Base-by-base conservation (phyloP, 2,329 filamentous ascomycete genomes). In the Trichoderma sp. region DNA sequence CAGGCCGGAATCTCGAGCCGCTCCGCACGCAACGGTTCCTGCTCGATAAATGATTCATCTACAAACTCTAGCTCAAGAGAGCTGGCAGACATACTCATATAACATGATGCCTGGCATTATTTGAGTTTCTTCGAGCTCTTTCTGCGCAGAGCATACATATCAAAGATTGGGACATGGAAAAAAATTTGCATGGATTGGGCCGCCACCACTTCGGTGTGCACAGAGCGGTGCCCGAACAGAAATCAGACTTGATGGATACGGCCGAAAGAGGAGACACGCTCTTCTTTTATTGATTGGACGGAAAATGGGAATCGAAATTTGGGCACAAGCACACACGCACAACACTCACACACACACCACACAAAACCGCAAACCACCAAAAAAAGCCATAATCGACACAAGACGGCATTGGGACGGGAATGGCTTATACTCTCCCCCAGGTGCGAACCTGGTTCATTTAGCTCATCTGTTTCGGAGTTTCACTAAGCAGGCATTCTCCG, bases 1-100 rank as follows among this genome's bases (percentile, higher is more conserved):
- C 67, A 78, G 78, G 15, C 81, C 78, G n/a, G 74, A 77, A 28
- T 73, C 80, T 57, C 76, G 76, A 73, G 74, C 78, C 60, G 73
- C 74, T n/a, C 73, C 77, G 14, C 70, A 74, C 36, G 57, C 76
- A 53, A 78, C 78, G 56, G 74, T 81, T 66, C 76, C 78, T 15
- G 79, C 80, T 30, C 77, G 76, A 71, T 76, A 72, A 73, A 65
- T 39, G 15, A 12, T 6, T 43, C 66, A 15, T 34, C 11, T 15
- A 53, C 28, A 26, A 43, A 8, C 30, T 39, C 24, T 21, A 30
- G 68, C 39, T 57, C 58, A 60, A 62, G 32, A 47, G 9, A 7
- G 47, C 43, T 30, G 24, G 26, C 66, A 36, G 12, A 32, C 36
- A 53, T n/a, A 32, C 15, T 24, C 24, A 47, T 18, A 34, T 6